Evolutionary conservation across 2,329 filamentous ascomycete genomes (phyloP), one percentile per base, ranked within the genome.

Genomic region (Colletotrichum aenigma): DNA sequence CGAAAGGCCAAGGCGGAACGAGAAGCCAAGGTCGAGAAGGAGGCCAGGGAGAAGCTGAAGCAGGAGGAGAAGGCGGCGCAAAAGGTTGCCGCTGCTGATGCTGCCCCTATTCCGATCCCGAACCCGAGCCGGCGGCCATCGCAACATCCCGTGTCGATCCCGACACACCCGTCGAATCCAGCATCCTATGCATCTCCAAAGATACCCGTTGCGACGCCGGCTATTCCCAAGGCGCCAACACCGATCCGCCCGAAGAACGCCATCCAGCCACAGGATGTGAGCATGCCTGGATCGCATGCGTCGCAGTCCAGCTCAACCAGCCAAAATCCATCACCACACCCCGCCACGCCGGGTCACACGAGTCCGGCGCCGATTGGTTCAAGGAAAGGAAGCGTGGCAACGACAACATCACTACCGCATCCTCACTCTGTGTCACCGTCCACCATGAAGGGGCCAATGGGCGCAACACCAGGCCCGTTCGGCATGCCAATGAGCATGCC

Each of bases 191-290:
- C 92, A 64, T 98, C 96, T 18, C 96, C 96, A 9, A 95, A 95
- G 82, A 91, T 96, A 66, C 87, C 93, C 32, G 89, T 95, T 76
- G 94, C 94, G 12, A 97, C 95, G 38, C 96, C 97, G 9, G 93
- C 92, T 30, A 86, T 98, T 62, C 93, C 96, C 15, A 98, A 98
- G 83, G 93, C 93, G 24, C 93, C 95, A 7, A 96, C 95, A 15
- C 95, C 96, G 10, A 93, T 92, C 78, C 94, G 94, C 77, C 90
- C 93, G 48, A 93, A 95, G 71, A 94, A 96, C 76, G 86, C 91
- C 62, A 97, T 95, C 10, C 95, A 97, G 78, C 95, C 97, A 77
- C 95, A 97, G 82, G 93, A 93, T 30, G 92, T 92, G 12, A 91
- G 93, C 81, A 88, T 91, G 9, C 91, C 92, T 8, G 93, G 92